These are phyloP conservation scores for Afroboletus lepidellus DNA, from an alignment of 1,284 basidiomycete genomes.

Conservation along the genomic window DNA sequence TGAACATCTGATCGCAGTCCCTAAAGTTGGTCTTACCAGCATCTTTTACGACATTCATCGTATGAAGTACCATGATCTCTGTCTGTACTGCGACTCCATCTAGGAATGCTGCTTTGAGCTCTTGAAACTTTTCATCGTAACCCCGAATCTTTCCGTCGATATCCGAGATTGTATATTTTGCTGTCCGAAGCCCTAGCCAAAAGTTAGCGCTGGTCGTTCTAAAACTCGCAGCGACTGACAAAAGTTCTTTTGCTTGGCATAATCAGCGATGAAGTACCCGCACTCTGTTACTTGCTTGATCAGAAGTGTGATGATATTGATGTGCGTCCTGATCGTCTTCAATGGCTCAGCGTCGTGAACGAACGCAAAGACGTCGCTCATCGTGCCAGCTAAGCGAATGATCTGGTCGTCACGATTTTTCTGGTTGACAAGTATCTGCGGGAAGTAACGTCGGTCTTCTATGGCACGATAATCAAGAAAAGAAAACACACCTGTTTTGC, in stretches of 20 bases:
- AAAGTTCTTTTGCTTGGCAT: not conserved
- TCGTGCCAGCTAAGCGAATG: not conserved
- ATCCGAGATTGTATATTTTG: not conserved
- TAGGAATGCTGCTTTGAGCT: not conserved
- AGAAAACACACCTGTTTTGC: not conserved
- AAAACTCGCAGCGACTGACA: not conserved
- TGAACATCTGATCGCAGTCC: not conserved
- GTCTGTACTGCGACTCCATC: not conserved
- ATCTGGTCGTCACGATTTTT: not conserved
- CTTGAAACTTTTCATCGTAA: not conserved
- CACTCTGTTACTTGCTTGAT: not conserved
- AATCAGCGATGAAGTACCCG: not conserved
- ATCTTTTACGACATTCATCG: not conserved
- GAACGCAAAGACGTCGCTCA: not conserved
- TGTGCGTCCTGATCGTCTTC: not conserved
- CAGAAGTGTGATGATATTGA: not conserved
- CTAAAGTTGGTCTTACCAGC: not conserved
- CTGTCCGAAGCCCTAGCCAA: not conserved
- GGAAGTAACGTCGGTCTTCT: not conserved
- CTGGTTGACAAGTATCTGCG: slow-evolving; percentile 2
- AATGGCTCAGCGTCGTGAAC: not conserved
- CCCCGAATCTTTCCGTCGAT: not conserved
- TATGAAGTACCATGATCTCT: not conserved
- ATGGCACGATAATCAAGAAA: not conserved
- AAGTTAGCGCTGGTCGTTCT: not conserved